These are phyloP conservation scores for Carex scoparia DNA, from an alignment of 176 grass and related monocot genomes.

Conservation along the genomic window DNA sequence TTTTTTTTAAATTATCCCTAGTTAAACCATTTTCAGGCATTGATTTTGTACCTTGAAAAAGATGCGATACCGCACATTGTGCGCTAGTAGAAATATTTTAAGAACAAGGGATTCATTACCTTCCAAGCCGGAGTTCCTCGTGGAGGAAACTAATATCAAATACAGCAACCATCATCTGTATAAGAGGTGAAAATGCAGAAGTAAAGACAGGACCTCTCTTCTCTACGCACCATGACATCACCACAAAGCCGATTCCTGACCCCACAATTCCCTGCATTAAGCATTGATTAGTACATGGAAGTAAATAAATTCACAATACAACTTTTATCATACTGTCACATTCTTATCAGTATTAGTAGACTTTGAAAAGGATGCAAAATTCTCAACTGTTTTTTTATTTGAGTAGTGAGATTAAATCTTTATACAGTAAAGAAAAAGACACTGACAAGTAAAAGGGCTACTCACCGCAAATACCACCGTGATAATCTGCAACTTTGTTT, in stretches of 20 bases:
- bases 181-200: slow-evolving; percentile 79
- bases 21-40: slow-evolving; percentile 3
- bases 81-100: not conserved
- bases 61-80: not conserved
- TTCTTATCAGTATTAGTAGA: slow-evolving; percentile 2
- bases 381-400: not conserved
- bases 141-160: slow-evolving; percentile 73
- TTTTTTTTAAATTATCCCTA: not conserved
- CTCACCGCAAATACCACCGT: slow-evolving; percentile 61
- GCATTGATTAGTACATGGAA: slow-evolving; percentile 3
- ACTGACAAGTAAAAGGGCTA: not conserved
- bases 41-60: not conserved
- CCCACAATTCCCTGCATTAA: slow-evolving; percentile 57
- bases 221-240: slow-evolving; percentile 85
- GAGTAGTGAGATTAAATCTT: slow-evolving; percentile 9
- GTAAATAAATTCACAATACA: not conserved
- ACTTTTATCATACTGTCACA: not conserved
- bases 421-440: not conserved
- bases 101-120: slow-evolving; percentile 31
- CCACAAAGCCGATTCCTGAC: slow-evolving; percentile 69
- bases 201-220: slow-evolving; percentile 78
- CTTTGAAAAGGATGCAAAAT: not conserved
- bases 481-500: slow-evolving; percentile 63
- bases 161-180: slow-evolving; percentile 80
- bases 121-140: slow-evolving; percentile 74